A percentile compares a stretch with the other conserved stretches of the same genome.
Evolutionary conservation across 1,284 basidiomycete species (phyloP).

Genomic region (Apiotrichum brassicae): DNA sequence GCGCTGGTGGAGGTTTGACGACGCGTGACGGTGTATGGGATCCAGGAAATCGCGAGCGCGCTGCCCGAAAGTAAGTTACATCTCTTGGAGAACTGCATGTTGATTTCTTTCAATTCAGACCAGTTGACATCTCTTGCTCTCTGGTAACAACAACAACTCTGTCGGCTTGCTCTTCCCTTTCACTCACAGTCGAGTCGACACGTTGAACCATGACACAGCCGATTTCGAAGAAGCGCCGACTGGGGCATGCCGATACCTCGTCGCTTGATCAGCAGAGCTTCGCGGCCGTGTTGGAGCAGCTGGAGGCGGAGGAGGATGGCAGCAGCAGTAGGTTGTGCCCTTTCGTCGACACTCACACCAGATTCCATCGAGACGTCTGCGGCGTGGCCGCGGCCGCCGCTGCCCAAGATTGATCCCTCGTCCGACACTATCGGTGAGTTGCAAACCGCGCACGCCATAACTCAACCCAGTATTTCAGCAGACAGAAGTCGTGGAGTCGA

Average conservation of each 20-base stretch:
- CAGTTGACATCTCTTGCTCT: neutral
- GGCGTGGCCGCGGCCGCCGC: conserved; percentile 66
- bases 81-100: too few relatives aligned
- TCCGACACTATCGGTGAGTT: conserved; percentile 58
- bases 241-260: conserved; percentile 15
- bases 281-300: conserved; percentile 65
- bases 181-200: neutral
- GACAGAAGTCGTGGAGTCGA: conserved; percentile 77
- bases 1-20: too few relatives aligned
- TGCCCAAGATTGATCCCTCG: conserved; percentile 56
- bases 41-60: too few relatives aligned
- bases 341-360: conserved; percentile 2
- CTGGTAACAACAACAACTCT: neutral
- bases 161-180: neutral
- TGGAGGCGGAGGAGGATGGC: conserved; percentile 62
- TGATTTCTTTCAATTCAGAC: too few relatives aligned
- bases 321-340: conserved; percentile 31
- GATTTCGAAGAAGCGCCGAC: conserved; percentile 31
- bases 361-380: conserved; percentile 51
- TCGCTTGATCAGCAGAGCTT: conserved; percentile 54
- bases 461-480: conserved; percentile 66
- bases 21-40: too few relatives aligned
- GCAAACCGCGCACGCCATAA: neutral
- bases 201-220: conserved; percentile 22
- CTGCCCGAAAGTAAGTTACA: too few relatives aligned